A percentile compares a stretch with the other conserved stretches of the same genome.
phyloP scores from a whole-genome alignment of 2,329 filamentous ascomycete species.

The Aspergillus eucalypticola region DNA sequence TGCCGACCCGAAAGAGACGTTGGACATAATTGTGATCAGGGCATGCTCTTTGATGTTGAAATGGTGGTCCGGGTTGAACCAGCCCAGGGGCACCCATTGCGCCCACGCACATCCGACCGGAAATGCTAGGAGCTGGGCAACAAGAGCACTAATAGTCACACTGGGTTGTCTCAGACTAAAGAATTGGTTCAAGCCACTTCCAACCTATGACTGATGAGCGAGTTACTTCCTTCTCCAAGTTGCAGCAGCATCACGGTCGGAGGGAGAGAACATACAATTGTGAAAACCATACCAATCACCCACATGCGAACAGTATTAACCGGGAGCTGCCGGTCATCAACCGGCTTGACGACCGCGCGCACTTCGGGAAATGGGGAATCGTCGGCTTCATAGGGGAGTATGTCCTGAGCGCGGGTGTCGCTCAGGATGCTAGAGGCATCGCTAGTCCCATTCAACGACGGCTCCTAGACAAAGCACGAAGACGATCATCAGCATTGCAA shows the following conservation, averaged over 20 bases:
- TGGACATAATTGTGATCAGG: slow-evolving; percentile 49
- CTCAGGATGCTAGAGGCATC: slow-evolving; percentile 28
- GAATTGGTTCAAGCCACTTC: slow-evolving; percentile 42
- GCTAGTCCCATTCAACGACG: slow-evolving; percentile 10
- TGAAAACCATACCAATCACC: slow-evolving; percentile 41
- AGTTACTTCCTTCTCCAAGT: neutral
- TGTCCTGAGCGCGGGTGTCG: slow-evolving; percentile 34
- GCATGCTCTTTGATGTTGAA: slow-evolving; percentile 46
- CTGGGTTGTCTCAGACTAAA: slow-evolving; percentile 43
- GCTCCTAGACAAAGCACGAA: slow-evolving; percentile 16
- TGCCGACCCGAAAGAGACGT: slow-evolving; percentile 50
- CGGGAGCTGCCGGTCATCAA: slow-evolving; percentile 34
- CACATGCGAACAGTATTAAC: slow-evolving; percentile 41
- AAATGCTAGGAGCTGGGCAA: slow-evolving; percentile 48
- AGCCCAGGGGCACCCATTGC: slow-evolving; percentile 40
- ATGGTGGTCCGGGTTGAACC: slow-evolving; percentile 46
- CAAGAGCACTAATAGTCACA: slow-evolving; percentile 40
- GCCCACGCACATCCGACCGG: slow-evolving; percentile 46
- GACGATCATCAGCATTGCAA: neutral
- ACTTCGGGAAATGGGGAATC: slow-evolving; percentile 44
- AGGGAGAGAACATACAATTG: slow-evolving; percentile 31
- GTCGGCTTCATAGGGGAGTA: slow-evolving; percentile 38
- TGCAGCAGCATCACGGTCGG: neutral
- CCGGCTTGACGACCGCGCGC: slow-evolving; percentile 37
- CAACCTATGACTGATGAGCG: slow-evolving; percentile 27